phyloP scores from a whole-genome alignment of 2,329 filamentous ascomycete genomes.

The Diaporthe citriasiana region DNA sequence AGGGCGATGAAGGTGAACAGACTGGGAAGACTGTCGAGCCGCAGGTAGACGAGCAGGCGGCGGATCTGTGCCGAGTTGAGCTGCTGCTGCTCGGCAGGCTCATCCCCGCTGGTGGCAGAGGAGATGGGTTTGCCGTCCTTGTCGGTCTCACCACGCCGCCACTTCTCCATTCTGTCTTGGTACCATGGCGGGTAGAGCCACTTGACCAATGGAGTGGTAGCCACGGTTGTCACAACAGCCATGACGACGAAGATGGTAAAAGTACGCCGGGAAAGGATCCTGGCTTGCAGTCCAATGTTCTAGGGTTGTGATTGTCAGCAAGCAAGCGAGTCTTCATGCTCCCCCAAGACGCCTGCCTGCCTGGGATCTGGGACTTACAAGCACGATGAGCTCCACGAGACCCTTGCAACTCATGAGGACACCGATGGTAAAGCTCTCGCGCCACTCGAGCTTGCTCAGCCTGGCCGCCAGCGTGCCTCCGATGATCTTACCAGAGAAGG shows the following conservation, averaged over 20 bases:
- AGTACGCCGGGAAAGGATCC: conserved; percentile 82
- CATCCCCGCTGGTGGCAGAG: conserved; percentile 45
- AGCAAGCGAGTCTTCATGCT: conserved; percentile 16
- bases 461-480: conserved; percentile 86
- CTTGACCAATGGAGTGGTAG: conserved; percentile 82
- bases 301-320: conserved; percentile 46
- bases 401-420: conserved; percentile 97
- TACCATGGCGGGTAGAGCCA: conserved; percentile 79
- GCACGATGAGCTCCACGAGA: conserved; percentile 92
- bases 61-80: conserved; percentile 62
- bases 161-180: conserved; percentile 65
- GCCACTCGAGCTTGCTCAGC: conserved; percentile 84
- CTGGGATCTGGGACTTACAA: conserved; percentile 68
- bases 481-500: conserved; percentile 87
- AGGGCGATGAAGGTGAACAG: conserved; percentile 87
- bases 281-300: conserved; percentile 84
- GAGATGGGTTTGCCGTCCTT: conserved; percentile 72
- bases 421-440: conserved; percentile 90
- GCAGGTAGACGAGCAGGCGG: conserved; percentile 83
- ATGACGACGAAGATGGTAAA: conserved; percentile 97
- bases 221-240: conserved; percentile 85
- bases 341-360: not conserved
- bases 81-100: conserved; percentile 49
- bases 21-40: conserved; percentile 86
- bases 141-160: conserved; percentile 88